Evolutionary conservation across 495 filamentous ascomycete species (phyloP).

Genomic region (Pyrenopolyporus hunteri): DNA sequence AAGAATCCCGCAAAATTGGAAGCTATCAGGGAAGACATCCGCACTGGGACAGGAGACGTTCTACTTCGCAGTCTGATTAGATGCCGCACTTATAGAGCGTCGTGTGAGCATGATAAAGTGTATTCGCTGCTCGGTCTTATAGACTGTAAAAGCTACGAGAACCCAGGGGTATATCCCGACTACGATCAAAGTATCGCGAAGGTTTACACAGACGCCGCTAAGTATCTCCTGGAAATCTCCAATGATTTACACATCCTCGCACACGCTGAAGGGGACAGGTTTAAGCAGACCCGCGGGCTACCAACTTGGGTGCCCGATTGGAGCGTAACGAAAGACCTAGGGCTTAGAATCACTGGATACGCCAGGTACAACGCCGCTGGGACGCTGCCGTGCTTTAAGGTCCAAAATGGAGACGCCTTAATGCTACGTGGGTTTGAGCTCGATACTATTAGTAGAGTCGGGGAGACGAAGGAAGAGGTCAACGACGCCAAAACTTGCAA

Average conservation of each 20-base stretch:
- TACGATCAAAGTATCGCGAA: conserved; percentile 13
- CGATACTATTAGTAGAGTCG: conserved; percentile 25
- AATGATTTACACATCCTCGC: conserved; percentile 24
- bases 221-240: conserved; percentile 18
- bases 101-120: conserved; percentile 22
- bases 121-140: conserved; percentile 26
- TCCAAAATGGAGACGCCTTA: background rate
- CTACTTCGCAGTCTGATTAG: conserved; percentile 26
- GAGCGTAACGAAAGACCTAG: conserved; percentile 29
- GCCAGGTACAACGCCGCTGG: conserved; percentile 23
- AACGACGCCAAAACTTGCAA: conserved; percentile 1
- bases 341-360: conserved; percentile 32
- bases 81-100: conserved; percentile 33
- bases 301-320: conserved; percentile 33
- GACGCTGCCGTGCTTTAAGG: conserved; percentile 10
- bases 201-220: conserved; percentile 16
- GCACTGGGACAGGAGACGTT: background rate
- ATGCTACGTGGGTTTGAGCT: conserved; percentile 21
- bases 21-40: conserved; percentile 11
- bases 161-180: background rate
- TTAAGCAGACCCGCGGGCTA: background rate
- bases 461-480: conserved; percentile 25
- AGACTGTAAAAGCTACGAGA: background rate
- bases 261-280: conserved; percentile 25
- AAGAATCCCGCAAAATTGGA: conserved; percentile 30